Conservation (phyloP, 768 basidiomycete genomes). For the Hortiboletus flavorubellus region DNA sequence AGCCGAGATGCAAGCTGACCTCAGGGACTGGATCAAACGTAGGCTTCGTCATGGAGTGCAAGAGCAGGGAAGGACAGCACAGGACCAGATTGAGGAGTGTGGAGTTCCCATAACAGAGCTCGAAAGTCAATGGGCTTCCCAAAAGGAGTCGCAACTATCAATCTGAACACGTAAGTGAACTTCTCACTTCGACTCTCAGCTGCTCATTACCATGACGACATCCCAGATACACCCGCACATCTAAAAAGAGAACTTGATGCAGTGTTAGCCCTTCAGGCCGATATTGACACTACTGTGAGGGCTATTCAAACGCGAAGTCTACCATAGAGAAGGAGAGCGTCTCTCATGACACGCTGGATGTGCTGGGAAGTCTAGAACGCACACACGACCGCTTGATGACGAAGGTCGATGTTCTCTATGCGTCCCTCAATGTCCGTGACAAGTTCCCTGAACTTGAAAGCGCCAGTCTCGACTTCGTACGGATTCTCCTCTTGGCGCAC, state of each 20-base stretch:
- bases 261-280: conserved; percentile 22
- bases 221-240: background rate
- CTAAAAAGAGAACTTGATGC: background rate
- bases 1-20: background rate
- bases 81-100: conserved; percentile 21
- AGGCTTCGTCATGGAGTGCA: conserved; percentile 16
- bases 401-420: background rate
- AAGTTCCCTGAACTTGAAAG: background rate
- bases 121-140: conserved; percentile 30
- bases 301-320: no score
- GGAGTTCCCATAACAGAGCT: conserved; percentile 19
- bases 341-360: background rate
- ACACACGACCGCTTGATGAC: background rate
- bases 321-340: background rate
- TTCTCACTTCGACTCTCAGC: no score
- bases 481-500: background rate
- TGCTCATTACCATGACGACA: no score
- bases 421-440: background rate
- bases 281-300: background rate
- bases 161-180: background rate
- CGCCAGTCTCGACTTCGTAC: background rate
- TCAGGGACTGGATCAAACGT: conserved; percentile 31
- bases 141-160: background rate
- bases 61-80: conserved; percentile 10
- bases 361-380: background rate